phyloP scores from a whole-genome alignment of 345 rosid species.

The Hypericum perforatum region DNA sequence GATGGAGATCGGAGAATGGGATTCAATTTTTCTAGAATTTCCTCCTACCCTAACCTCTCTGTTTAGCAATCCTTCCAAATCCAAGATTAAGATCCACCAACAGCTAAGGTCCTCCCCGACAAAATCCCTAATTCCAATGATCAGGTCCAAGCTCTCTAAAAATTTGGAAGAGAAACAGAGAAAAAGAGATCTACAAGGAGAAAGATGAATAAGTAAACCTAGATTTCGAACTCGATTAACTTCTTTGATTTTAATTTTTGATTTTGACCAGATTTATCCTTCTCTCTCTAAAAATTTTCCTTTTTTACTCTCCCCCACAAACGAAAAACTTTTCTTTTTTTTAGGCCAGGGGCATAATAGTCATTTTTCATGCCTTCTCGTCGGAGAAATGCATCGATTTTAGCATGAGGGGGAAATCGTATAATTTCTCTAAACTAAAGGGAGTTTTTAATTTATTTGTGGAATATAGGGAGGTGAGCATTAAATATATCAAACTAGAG shows the following conservation, averaged over 20 bases:
- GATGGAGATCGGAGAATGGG: too few species aligned
- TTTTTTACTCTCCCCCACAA: background rate
- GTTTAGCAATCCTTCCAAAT: background rate
- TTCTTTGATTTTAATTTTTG: constrained; percentile 3
- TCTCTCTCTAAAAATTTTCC: background rate
- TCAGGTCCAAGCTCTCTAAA: constrained; percentile 8
- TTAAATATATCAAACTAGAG: too few species aligned
- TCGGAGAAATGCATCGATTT: too few species aligned
- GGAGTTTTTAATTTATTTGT: too few species aligned
- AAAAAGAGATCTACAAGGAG: background rate
- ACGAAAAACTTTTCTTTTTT: too few species aligned
- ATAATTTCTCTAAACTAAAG: too few species aligned
- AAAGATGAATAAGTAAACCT: constrained; percentile 3
- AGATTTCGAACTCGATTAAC: constrained; percentile 7
- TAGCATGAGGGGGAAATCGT: too few species aligned
- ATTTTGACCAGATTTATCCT: constrained; percentile 9
- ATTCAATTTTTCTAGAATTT: too few species aligned
- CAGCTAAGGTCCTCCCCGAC: constrained; percentile 21
- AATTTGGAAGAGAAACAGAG: background rate
- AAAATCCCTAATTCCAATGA: constrained; percentile 17
- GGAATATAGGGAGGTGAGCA: too few species aligned
- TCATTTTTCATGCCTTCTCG: too few species aligned
- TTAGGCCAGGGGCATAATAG: too few species aligned
- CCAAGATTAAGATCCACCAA: background rate
- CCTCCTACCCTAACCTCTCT: background rate